A percentile compares a stretch with the other conserved stretches of the same genome.
Conservation (phyloP, 805 yeast genomes). For the Saccharomycopsis sp. region DNA sequence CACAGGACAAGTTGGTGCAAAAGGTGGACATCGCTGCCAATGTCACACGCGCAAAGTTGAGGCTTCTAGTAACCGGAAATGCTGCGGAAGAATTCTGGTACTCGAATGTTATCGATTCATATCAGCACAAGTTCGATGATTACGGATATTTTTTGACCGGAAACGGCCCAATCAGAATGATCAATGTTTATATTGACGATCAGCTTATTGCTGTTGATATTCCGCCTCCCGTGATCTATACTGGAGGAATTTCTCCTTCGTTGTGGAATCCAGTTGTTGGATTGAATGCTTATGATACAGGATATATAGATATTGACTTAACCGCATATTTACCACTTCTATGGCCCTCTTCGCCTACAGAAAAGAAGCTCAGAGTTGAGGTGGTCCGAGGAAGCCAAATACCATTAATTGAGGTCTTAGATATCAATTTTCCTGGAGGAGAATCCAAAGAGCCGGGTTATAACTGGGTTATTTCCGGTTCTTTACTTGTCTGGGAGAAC, state of each 20-base stretch:
- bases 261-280: slow-evolving; percentile 80
- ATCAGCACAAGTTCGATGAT: slow-evolving; percentile 33
- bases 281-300: slow-evolving; percentile 65
- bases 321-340: slow-evolving; percentile 64
- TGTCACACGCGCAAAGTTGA: slow-evolving; percentile 41
- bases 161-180: slow-evolving; percentile 66
- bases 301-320: slow-evolving; percentile 62
- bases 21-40: slow-evolving; percentile 28
- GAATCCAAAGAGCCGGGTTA: slow-evolving; percentile 29
- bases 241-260: slow-evolving; percentile 78
- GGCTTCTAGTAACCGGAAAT: slow-evolving; percentile 66
- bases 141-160: slow-evolving; percentile 41
- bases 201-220: slow-evolving; percentile 51
- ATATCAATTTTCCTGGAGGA: slow-evolving; percentile 6
- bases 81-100: slow-evolving; percentile 85
- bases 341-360: slow-evolving; percentile 36
- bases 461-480: slow-evolving; percentile 59
- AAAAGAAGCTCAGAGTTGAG: slow-evolving; percentile 36
- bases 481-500: slow-evolving; percentile 49
- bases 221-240: slow-evolving; percentile 69
- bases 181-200: slow-evolving; percentile 57
- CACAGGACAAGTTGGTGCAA: slow-evolving; percentile 40
- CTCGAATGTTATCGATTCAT: slow-evolving; percentile 47
- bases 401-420: not conserved
- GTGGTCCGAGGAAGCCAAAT: slow-evolving; percentile 44